Evolutionary conservation across 2,329 filamentous ascomycete genomes (phyloP).

Genomic region (Cryphonectria nitschkei): DNA sequence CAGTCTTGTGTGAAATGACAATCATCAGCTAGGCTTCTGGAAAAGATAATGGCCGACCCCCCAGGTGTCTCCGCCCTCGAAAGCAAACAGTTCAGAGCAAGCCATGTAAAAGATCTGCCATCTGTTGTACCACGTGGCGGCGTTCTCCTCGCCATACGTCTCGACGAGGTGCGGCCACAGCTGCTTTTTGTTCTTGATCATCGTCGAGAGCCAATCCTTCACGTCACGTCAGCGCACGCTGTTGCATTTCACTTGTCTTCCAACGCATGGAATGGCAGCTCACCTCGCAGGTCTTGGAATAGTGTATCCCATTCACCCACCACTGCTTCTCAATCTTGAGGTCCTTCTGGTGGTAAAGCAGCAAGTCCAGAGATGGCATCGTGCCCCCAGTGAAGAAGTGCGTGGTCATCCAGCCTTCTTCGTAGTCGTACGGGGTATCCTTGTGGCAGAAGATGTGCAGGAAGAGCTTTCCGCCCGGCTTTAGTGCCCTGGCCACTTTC

Average conservation of each 20-base stretch:
- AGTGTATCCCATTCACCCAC: slow-evolving; percentile 72
- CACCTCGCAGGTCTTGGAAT: slow-evolving; percentile 71
- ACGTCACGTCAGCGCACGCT: slow-evolving; percentile 4
- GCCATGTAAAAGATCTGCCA: slow-evolving; percentile 77
- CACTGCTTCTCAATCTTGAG: slow-evolving; percentile 64
- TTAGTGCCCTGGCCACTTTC: slow-evolving; percentile 63
- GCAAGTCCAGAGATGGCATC: slow-evolving; percentile 69
- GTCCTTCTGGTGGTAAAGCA: slow-evolving; percentile 69
- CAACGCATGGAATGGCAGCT: slow-evolving; percentile 27
- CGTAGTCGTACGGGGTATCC: slow-evolving; percentile 70
- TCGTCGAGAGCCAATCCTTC: slow-evolving; percentile 65
- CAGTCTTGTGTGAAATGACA: slow-evolving; percentile 9
- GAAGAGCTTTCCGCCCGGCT: slow-evolving; percentile 67
- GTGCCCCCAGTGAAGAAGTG: slow-evolving; percentile 76
- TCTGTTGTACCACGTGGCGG: slow-evolving; percentile 66
- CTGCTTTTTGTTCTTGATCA: slow-evolving; percentile 60
- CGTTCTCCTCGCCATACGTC: slow-evolving; percentile 66
- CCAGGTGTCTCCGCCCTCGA: slow-evolving; percentile 68
- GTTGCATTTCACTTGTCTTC: neutral
- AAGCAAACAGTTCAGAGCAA: slow-evolving; percentile 71
- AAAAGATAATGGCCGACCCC: slow-evolving; percentile 70
- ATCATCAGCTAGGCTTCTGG: slow-evolving; percentile 51
- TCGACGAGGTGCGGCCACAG: slow-evolving; percentile 67
- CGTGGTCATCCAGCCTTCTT: slow-evolving; percentile 74
- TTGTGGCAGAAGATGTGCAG: slow-evolving; percentile 70